Percentiles rank a stretch among this genome's conserved stretches.
phyloP scores from a whole-genome alignment of 139 green algal genomes.

The Nannochloris sp. region DNA sequence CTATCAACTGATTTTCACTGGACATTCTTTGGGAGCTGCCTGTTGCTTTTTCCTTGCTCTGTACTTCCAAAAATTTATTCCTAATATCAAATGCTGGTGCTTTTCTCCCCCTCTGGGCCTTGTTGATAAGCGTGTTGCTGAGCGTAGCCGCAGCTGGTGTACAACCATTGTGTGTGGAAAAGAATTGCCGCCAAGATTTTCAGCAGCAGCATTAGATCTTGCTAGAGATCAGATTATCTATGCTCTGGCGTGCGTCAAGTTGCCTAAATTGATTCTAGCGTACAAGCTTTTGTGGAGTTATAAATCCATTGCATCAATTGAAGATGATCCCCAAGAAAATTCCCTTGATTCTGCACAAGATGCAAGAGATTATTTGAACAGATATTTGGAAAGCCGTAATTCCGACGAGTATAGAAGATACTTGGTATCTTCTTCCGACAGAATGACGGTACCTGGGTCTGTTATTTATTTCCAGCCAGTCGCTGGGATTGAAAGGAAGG shows the following conservation, averaged over 20 bases:
- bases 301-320: no score
- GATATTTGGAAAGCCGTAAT: background rate
- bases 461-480: background rate
- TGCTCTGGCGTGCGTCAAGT: background rate
- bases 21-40: constrained; percentile 1
- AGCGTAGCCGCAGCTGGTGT: background rate
- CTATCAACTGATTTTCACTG: background rate
- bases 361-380: background rate
- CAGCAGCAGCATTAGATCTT: background rate
- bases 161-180: constrained; percentile 5
- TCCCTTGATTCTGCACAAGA: background rate
- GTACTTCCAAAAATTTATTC: background rate
- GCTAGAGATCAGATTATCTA: background rate
- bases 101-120: constrained; percentile 3
- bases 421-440: background rate
- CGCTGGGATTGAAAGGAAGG: no score
- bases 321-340: no score
- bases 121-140: background rate
- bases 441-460: background rate
- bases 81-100: background rate
- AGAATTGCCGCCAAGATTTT: constrained; percentile 3
- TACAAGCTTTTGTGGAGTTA: background rate
- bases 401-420: background rate
- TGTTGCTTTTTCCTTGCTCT: background rate
- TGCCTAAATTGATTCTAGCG: background rate